These are phyloP conservation scores for Plasmodium adleri DNA, from an alignment of 169 alveolate genomes.

Conservation along the genomic window DNA sequence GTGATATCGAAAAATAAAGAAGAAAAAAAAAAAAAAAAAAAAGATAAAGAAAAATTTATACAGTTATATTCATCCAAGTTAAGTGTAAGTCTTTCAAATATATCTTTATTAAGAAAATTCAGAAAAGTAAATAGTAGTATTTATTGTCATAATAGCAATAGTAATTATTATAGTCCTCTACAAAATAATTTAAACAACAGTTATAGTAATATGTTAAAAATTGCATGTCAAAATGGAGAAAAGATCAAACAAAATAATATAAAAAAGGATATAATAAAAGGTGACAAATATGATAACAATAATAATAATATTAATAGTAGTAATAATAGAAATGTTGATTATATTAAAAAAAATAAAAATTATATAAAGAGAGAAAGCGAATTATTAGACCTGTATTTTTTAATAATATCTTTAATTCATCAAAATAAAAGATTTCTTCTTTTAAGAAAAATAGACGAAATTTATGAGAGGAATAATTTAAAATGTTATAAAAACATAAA, in stretches of 20 bases:
- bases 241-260: background rate
- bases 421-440: constrained; percentile 36
- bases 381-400: constrained; percentile 34
- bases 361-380: constrained; percentile 55
- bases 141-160: background rate
- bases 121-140: constrained; percentile 59
- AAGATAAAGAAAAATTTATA: constrained; percentile 2
- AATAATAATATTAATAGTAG: too few species aligned
- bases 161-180: constrained; percentile 64
- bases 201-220: background rate
- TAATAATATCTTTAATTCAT: constrained; percentile 47
- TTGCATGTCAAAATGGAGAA: background rate
- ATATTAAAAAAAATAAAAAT: constrained; percentile 45
- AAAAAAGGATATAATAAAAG: background rate
- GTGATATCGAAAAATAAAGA: constrained; percentile 5
- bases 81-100: constrained; percentile 15
- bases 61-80: constrained; percentile 5
- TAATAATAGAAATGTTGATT: background rate
- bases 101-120: constrained; percentile 36
- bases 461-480: constrained; percentile 33
- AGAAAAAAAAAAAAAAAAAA: constrained; percentile 22
- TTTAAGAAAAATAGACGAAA: constrained; percentile 59
- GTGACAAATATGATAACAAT: background rate
- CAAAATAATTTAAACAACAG: background rate
- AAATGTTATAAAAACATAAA: constrained; percentile 43